A percentile compares a stretch with the other conserved stretches of the same genome.
Evolutionary conservation across 345 rosid species (phyloP).

Genomic region (Salix koriyanagi): DNA sequence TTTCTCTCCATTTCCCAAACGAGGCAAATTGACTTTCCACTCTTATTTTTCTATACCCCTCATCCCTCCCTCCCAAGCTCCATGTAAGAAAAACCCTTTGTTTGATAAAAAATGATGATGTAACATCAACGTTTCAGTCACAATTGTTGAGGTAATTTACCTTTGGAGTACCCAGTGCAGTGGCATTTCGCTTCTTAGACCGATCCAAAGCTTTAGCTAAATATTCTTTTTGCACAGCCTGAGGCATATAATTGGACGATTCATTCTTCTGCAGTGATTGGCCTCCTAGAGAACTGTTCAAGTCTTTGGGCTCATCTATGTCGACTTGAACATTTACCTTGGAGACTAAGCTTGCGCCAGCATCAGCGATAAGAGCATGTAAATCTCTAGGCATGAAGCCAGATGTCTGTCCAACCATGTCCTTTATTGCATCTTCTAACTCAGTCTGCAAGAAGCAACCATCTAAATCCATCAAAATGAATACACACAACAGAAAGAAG

Average conservation of each 20-base stretch:
- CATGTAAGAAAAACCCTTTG: not conserved
- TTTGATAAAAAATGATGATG: not conserved
- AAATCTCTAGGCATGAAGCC: constrained; percentile 92
- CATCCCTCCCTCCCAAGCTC: too few relatives aligned
- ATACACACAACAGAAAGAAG: constrained; percentile 1
- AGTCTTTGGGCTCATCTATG: constrained; percentile 28
- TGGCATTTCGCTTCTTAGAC: constrained; percentile 92
- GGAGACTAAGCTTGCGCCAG: constrained; percentile 60
- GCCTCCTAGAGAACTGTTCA: constrained; percentile 28
- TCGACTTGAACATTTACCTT: constrained; percentile 36
- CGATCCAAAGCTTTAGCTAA: constrained; percentile 69
- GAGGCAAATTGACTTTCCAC: too few relatives aligned
- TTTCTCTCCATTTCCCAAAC: too few relatives aligned
- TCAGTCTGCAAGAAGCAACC: constrained; percentile 48
- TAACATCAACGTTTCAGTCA: constrained; percentile 1
- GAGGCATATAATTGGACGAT: constrained; percentile 27
- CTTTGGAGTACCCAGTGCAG: constrained; percentile 95
- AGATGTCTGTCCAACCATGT: constrained; percentile 82
- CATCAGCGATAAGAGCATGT: constrained; percentile 82
- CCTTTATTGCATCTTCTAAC: constrained; percentile 63
- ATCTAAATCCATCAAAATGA: constrained; percentile 22
- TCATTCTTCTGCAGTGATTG: constrained; percentile 29
- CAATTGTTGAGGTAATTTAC: constrained; percentile 32
- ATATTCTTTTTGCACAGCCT: constrained; percentile 41
- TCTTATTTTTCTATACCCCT: too few relatives aligned